Base-by-base conservation (phyloP, 2,329 filamentous ascomycete species). In the Diplodia seriata region DNA sequence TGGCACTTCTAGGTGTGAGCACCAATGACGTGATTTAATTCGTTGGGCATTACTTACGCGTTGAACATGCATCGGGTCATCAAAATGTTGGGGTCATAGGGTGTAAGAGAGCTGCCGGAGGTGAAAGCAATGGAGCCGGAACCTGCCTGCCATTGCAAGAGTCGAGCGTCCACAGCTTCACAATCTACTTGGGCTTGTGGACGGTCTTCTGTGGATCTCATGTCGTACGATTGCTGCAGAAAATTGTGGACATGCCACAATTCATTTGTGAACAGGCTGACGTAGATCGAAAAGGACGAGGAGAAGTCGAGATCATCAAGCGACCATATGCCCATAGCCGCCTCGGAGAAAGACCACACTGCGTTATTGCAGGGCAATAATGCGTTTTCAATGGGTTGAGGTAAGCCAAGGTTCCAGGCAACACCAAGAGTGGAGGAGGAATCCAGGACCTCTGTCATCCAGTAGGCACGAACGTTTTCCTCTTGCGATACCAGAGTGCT, bases 401-500 rank as follows among this genome's bases (percentile, higher is more conserved):
- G 72, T 38, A 70, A 71, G 67, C 65, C 70, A 31, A 74, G 59
- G 53, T 76, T 74, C 74, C 74, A 76, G 49, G 73, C 71, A 29
- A 73, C 75, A 14, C 77, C 77, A 3, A 78, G 68, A 4, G 74
- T 76, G 0, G 76, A 77, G 23, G 76, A 74, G 33, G 73, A 73
- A 61, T 79, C 77, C 3, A 79, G 72, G 20, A 78, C 70, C 71
- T 78, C 75, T 5, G 73, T 76, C 76, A 78, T 79, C 77, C 77
- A 79, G 67, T 76, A 79, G 33, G 76, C 76, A 68, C 77, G 72
- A 20, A 78, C 76, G 38, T 72, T 71, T 67, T 78, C 77, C 70
- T 79, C 77, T 36, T 73, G 73, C 31, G 77, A 74, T 18, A 79
- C 74, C 1, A 76, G 68, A 1, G 75, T 75, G 15, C 71, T 71